Conservation (phyloP, 1,139 yeast genomes). For the Nakaseomyces kungkrabaensis region DNA sequence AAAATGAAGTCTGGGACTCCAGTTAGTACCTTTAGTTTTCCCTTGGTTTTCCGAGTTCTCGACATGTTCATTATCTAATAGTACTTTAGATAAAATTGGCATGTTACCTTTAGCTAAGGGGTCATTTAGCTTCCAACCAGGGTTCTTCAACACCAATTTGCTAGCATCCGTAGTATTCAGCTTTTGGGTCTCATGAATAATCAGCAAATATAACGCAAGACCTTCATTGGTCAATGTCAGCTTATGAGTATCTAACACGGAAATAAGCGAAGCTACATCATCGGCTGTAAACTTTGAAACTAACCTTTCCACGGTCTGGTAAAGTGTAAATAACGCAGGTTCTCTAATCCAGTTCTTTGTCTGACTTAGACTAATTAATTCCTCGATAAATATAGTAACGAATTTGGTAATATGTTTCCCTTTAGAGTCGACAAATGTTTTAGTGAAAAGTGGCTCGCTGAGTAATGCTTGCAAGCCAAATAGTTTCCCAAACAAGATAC, state of each 20-base stretch:
- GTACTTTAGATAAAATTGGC: conserved; percentile 47
- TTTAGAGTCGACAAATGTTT: conserved; percentile 31
- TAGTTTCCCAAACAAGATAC: conserved; percentile 68
- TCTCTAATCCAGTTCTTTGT: conserved; percentile 82
- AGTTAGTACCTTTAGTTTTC: conserved; percentile 45
- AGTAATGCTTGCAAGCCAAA: conserved; percentile 76
- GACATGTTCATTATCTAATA: conserved; percentile 45
- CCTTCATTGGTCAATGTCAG: conserved; percentile 72
- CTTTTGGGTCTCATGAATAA: conserved; percentile 23
- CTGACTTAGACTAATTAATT: conserved; percentile 49
- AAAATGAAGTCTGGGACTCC: conserved; percentile 75
- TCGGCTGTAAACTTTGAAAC: conserved; percentile 21
- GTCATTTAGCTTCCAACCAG: conserved; percentile 59
- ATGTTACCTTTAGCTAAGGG: conserved; percentile 67
- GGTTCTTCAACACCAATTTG: conserved; percentile 14
- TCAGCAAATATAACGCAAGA: conserved; percentile 54
- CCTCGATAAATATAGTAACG: conserved; percentile 34
- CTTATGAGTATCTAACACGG: conserved; percentile 41
- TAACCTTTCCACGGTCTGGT: conserved; percentile 38
- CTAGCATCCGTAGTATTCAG: conserved; percentile 22
- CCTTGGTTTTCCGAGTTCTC: conserved; percentile 32
- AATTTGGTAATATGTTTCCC: conserved; percentile 27
- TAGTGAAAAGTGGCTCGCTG: conserved; percentile 37
- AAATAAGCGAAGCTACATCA: conserved; percentile 31
- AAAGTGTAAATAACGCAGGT: conserved; percentile 62